Evolutionary conservation across 768 basidiomycete genomes (phyloP).

Genomic region (Tylopilus sp.): DNA sequence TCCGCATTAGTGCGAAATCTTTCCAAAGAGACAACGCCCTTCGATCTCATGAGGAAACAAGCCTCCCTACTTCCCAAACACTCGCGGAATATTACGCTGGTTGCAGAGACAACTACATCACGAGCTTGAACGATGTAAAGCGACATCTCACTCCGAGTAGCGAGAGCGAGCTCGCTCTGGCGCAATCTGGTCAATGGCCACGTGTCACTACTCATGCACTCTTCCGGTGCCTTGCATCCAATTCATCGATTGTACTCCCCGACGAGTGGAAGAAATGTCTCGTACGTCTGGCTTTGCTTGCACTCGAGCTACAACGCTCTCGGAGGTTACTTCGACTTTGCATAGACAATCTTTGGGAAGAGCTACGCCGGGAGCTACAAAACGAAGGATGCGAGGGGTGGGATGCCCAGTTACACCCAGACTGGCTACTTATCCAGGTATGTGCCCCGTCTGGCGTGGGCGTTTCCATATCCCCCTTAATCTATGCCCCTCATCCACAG

Average conservation of each 20-base stretch:
- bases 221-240: constrained; percentile 30
- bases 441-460: not conserved
- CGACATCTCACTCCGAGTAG: constrained; percentile 12
- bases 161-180: constrained; percentile 16
- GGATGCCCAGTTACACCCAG: constrained; percentile 24
- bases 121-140: not conserved
- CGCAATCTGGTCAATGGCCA: constrained; percentile 36
- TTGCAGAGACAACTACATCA: constrained; percentile 5
- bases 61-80: not conserved
- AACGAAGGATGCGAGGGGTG: constrained; percentile 24
- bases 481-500: constrained; percentile 21
- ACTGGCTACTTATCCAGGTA: constrained; percentile 48
- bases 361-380: constrained; percentile 27
- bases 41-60: not conserved
- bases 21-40: constrained; percentile 5
- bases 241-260: constrained; percentile 14
- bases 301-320: constrained; percentile 36
- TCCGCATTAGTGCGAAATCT: constrained; percentile 6
- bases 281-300: constrained; percentile 24
- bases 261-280: constrained; percentile 32
- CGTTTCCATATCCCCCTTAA: not conserved
- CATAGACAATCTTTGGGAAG: constrained; percentile 22
- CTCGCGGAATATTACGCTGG: constrained; percentile 10
- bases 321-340: constrained; percentile 31
- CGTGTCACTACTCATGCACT: constrained; percentile 31